These are phyloP conservation scores for Erodium trifolium DNA, from an alignment of 441 rosid genomes.

Conservation along the genomic window DNA sequence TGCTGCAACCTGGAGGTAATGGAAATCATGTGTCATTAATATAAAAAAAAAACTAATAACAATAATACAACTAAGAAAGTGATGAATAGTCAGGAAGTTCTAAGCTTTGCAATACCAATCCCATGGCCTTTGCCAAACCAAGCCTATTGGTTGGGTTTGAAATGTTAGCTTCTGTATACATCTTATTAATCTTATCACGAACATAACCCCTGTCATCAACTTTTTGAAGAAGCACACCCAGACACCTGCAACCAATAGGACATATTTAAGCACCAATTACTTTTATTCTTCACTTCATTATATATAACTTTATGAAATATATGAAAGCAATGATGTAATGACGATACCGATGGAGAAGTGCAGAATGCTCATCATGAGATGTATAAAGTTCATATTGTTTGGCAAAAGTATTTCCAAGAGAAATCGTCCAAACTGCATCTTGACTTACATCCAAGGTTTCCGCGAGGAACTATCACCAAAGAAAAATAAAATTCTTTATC, in stretches of 20 bases:
- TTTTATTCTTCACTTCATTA: neutral
- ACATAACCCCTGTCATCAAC: slow-evolving; percentile 85
- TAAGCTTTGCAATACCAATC: slow-evolving; percentile 56
- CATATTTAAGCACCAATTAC: neutral
- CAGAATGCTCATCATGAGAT: slow-evolving; percentile 85
- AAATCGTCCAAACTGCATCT: slow-evolving; percentile 74
- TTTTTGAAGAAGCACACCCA: slow-evolving; percentile 94
- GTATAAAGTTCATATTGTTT: slow-evolving; percentile 71
- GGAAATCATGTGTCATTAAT: slow-evolving; percentile 20
- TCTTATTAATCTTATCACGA: slow-evolving; percentile 80
- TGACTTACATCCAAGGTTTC: slow-evolving; percentile 97
- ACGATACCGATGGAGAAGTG: slow-evolving; percentile 81
- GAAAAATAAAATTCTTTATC: slow-evolving; percentile 8
- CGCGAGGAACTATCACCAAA: slow-evolving; percentile 69
- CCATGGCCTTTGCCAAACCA: slow-evolving; percentile 99
- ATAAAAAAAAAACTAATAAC: neutral
- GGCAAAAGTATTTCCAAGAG: slow-evolving; percentile 85
- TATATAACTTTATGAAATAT: slow-evolving; percentile 12
- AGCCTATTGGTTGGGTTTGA: slow-evolving; percentile 85
- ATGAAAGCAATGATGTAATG: slow-evolving; percentile 19
- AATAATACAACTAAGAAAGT: neutral
- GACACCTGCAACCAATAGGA: slow-evolving; percentile 49
- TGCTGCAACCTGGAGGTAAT: slow-evolving; percentile 77
- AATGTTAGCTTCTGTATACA: slow-evolving; percentile 85
- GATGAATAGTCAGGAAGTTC: slow-evolving; percentile 12